Percentiles rank a stretch among this genome's conserved stretches.
phyloP scores from a whole-genome alignment of 2,329 filamentous ascomycete genomes.

The Parastagonospora nodorum region DNA sequence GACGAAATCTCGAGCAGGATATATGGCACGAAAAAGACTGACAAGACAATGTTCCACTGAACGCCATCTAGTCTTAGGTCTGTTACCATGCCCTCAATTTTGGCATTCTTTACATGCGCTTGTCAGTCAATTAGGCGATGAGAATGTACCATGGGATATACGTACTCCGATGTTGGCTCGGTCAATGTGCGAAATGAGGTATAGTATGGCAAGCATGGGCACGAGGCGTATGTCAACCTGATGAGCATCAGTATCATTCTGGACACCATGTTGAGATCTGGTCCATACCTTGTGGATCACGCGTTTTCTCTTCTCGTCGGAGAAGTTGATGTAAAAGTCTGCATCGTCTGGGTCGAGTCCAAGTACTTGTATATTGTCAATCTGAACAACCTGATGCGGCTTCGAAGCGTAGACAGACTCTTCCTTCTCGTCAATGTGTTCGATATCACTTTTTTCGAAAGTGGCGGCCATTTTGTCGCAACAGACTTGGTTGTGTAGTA shows the following conservation, averaged over 20 bases:
- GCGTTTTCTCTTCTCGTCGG: slow-evolving; percentile 55
- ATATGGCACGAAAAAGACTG: slow-evolving; percentile 62
- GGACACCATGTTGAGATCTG: not conserved
- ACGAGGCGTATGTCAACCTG: slow-evolving; percentile 32
- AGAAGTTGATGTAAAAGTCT: slow-evolving; percentile 28
- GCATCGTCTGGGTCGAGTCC: slow-evolving; percentile 27
- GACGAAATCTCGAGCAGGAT: slow-evolving; percentile 45
- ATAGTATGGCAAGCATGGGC: slow-evolving; percentile 51
- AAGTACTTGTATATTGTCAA: slow-evolving; percentile 33
- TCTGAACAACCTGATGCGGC: slow-evolving; percentile 26
- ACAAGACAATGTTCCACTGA: slow-evolving; percentile 65
- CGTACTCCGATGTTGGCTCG: slow-evolving; percentile 64
- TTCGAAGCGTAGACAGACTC: slow-evolving; percentile 23
- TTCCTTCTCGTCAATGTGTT: slow-evolving; percentile 26
- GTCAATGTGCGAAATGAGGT: slow-evolving; percentile 56
- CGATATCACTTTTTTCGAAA: slow-evolving; percentile 29
- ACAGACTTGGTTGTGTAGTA: not conserved
- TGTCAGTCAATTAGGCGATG: not conserved
- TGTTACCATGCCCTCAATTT: slow-evolving; percentile 65
- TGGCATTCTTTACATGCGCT: slow-evolving; percentile 52
- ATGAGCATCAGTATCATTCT: not conserved
- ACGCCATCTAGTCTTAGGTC: slow-evolving; percentile 60
- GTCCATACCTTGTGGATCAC: slow-evolving; percentile 28
- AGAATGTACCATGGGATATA: too few relatives aligned
- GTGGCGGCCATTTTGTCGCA: slow-evolving; percentile 14